These are phyloP conservation scores for Adansonia gregorii DNA, from an alignment of 441 rosid species.

Conservation along the genomic window DNA sequence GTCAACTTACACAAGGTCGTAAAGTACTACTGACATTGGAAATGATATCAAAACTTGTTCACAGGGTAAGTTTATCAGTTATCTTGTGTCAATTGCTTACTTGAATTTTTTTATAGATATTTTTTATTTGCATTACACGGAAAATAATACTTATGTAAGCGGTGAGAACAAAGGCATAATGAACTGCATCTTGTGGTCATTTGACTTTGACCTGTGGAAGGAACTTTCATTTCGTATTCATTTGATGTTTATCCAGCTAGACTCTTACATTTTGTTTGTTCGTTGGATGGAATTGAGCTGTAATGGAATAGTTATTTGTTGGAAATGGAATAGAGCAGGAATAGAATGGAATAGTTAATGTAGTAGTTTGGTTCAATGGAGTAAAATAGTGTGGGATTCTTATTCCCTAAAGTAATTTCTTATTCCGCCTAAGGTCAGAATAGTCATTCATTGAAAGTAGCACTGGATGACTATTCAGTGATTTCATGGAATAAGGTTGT, in stretches of 20 bases:
- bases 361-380: no score
- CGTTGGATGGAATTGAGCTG: no score
- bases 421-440: no score
- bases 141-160: constrained; percentile 15
- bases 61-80: constrained; percentile 56
- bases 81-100: constrained; percentile 3
- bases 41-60: constrained; percentile 81
- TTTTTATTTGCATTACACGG: constrained; percentile 15
- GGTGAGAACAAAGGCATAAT: constrained; percentile 4
- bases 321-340: no score
- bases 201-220: background rate
- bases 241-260: constrained; percentile 17
- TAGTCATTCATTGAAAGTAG: no score
- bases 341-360: no score
- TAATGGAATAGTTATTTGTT: no score
- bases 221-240: background rate
- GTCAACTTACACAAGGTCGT: constrained; percentile 85
- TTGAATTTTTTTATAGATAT: constrained; percentile 5
- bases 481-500: no score
- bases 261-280: background rate
- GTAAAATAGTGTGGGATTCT: no score
- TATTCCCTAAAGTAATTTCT: no score
- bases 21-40: constrained; percentile 78
- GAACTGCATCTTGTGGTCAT: constrained; percentile 15
- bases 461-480: no score